phyloP scores from a whole-genome alignment of 2,329 filamentous ascomycete genomes.

The Apiospora koreana region DNA sequence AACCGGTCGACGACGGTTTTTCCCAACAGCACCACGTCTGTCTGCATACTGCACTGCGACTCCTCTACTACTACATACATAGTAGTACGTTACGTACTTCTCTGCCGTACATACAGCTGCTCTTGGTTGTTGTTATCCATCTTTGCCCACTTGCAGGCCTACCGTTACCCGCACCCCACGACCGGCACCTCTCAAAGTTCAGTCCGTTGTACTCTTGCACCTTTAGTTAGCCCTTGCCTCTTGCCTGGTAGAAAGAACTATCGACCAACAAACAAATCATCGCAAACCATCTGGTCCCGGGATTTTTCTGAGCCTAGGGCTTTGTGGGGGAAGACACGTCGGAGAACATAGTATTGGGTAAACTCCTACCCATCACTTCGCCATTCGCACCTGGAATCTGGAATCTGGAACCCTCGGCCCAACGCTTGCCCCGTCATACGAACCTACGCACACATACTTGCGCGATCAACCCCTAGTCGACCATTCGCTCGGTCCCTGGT shows the following conservation, averaged over 20 bases:
- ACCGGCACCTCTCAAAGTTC: background rate
- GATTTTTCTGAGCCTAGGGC: background rate
- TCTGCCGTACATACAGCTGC: background rate
- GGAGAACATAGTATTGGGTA: background rate
- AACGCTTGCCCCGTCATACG: conserved; percentile 4
- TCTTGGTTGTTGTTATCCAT: conserved; percentile 1
- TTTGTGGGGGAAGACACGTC: conserved; percentile 8
- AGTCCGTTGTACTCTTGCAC: background rate
- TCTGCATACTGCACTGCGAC: conserved; percentile 4
- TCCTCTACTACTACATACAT: too few relatives aligned
- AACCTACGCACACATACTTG: background rate
- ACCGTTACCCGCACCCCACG: conserved; percentile 7
- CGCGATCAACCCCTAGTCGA: background rate
- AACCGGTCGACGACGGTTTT: conserved; percentile 10
- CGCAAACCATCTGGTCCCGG: conserved; percentile 9
- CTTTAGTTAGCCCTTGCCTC: conserved; percentile 2
- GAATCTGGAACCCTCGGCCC: background rate
- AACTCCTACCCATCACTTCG: background rate
- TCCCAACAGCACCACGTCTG: conserved; percentile 5
- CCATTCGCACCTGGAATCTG: background rate
- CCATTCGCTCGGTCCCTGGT: conserved; percentile 2
- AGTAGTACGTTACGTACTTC: conserved; percentile 5
- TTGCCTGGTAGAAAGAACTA: background rate
- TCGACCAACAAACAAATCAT: conserved; percentile 10
- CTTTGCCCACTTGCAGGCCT: background rate